Base-by-base conservation (phyloP, 2,329 filamentous ascomycete genomes). In the Apiospora rasikravindrae region DNA sequence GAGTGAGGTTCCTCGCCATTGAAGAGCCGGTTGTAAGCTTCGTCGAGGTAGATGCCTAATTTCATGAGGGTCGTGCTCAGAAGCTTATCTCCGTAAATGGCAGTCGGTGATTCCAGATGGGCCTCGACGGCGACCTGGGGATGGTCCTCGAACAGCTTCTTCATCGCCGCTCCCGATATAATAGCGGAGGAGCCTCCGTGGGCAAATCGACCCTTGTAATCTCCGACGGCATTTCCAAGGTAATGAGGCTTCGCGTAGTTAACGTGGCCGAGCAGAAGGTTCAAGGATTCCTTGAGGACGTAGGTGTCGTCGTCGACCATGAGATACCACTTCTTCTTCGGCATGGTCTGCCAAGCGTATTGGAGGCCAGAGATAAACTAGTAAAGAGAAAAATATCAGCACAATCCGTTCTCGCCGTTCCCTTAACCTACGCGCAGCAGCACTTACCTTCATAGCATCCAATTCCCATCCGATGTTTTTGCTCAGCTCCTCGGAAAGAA, bases 231-330 rank as follows among this genome's bases (percentile, higher is more conserved):
- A 72, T 90, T 90, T 49, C 88, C 88, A 29, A 90, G 77, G 76
- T 89, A 89, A 57, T 86, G 82, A 19, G 86, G 83, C 69, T 81
- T 79, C 7, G 80, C 75, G 1, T 84, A 82, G 77, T 89, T 82
- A 72, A 90, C 79, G 71, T 88, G 87, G 24, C 82, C 82, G 19
- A 90, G 81, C 16, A 90, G 78, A 1, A 85, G 78, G 57, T 81
- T 80, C 40, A 90, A 78, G 16, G 88, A 87, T 2, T 84, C 82
- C 69, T 83, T 83, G 64, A 89, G 82, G 64, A 90, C 77, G 76
- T 86, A 90, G 0, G 87, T 90, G 77, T 90, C 88, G 78, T 90
- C 88, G 78, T 90, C 88, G 19, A 88, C 78, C 74, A 90, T 85
- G 73, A 89, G 78, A 76, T 89, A 90, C 88, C 88, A 90, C 77